Conservation (phyloP, 2,329 filamentous ascomycete species). For the Botrytis fragariae region DNA sequence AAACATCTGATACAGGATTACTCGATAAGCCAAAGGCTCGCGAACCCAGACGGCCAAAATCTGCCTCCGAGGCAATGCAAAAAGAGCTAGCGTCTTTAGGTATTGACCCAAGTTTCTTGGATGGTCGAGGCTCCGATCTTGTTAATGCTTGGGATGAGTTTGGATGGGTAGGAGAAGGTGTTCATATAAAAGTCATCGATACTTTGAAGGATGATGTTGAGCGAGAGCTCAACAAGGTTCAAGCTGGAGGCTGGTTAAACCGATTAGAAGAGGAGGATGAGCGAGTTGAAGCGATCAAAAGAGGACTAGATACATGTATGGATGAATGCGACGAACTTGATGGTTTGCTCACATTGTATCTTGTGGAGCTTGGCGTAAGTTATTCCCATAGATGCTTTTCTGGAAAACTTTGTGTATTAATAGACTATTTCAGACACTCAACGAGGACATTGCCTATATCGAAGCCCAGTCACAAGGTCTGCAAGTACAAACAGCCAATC, state of each 20-base stretch:
- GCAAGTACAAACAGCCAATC: conserved; percentile 95
- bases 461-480: conserved; percentile 96
- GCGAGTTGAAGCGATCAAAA: conserved; percentile 80
- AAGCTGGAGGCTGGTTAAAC: conserved; percentile 88
- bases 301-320: conserved; percentile 84
- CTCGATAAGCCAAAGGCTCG: conserved; percentile 34
- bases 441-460: conserved; percentile 94
- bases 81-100: conserved; percentile 53
- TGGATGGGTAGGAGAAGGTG: conserved; percentile 79
- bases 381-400: conserved; percentile 50
- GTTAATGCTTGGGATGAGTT: conserved; percentile 81
- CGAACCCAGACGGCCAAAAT: conserved; percentile 35
- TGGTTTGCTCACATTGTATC: conserved; percentile 88
- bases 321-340: conserved; percentile 95
- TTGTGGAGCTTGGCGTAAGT: conserved; percentile 85
- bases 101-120: conserved; percentile 73
- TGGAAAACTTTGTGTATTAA: conserved; percentile 28
- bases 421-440: conserved; percentile 64
- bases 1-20: conserved; percentile 39
- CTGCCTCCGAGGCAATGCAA: conserved; percentile 37
- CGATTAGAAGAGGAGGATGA: conserved; percentile 85
- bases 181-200: conserved; percentile 72
- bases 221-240: conserved; percentile 82
- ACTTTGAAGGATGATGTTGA: conserved; percentile 80
- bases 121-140: conserved; percentile 75